Conservation (phyloP, 805 yeast genomes). For the Barnettozyma vustinii region DNA sequence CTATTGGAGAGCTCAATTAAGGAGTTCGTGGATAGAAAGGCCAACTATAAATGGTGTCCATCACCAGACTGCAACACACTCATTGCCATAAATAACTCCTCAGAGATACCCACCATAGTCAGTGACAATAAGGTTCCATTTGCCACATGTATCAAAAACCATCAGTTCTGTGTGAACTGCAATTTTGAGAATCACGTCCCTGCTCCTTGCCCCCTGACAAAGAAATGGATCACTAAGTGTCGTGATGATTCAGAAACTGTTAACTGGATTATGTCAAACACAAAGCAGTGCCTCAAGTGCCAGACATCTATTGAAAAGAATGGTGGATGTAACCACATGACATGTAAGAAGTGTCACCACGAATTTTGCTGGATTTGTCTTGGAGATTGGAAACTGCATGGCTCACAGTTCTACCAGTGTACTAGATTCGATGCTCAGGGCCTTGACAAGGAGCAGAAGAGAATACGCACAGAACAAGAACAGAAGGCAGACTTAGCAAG, state of each 20-base stretch:
- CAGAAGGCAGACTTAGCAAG: constrained; percentile 36
- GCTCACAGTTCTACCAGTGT: constrained; percentile 60
- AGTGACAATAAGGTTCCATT: constrained; percentile 43
- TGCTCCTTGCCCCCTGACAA: constrained; percentile 66
- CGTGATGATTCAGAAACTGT: constrained; percentile 83
- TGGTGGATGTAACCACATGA: constrained; percentile 98
- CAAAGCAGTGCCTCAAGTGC: constrained; percentile 86
- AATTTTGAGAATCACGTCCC: constrained; percentile 76
- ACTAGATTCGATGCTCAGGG: constrained; percentile 40
- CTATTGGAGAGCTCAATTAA: constrained; percentile 36
- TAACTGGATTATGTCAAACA: constrained; percentile 80
- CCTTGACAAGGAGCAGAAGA: constrained; percentile 9
- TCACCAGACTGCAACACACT: constrained; percentile 70
- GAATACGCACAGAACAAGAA: constrained; percentile 29
- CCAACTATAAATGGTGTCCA: constrained; percentile 71
- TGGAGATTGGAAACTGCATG: constrained; percentile 71
- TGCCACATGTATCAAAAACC: constrained; percentile 61
- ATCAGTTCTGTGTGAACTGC: constrained; percentile 78
- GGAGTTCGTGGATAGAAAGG: constrained; percentile 46
- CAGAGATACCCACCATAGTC: constrained; percentile 9
- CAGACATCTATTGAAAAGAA: constrained; percentile 76
- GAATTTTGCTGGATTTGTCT: constrained; percentile 95
- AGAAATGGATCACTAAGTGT: constrained; percentile 72
- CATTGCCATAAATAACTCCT: constrained; percentile 31
- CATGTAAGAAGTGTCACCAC: constrained; percentile 66